Evolutionary conservation across 805 yeast species (phyloP).

Genomic region (Myxozyma neotropica): DNA sequence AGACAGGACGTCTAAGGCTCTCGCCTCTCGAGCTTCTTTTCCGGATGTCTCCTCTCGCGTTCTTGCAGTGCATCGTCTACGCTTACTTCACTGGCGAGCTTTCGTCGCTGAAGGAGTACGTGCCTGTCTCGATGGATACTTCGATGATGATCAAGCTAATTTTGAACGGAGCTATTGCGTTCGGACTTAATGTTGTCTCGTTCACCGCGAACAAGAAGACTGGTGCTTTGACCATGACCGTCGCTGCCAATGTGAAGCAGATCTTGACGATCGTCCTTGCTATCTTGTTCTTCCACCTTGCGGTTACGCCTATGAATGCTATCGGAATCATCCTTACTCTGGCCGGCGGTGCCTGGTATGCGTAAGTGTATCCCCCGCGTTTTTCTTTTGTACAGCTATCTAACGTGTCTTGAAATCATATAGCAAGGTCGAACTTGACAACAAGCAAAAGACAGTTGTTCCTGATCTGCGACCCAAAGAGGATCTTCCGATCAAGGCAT

Average conservation of each 20-base stretch:
- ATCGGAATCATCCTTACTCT: constrained; percentile 37
- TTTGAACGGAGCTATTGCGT: constrained; percentile 38
- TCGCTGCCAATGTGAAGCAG: constrained; percentile 40
- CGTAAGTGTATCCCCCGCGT: constrained; percentile 23
- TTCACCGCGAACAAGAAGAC: constrained; percentile 41
- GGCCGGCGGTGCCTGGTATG: constrained; percentile 40
- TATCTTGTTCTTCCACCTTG: constrained; percentile 38
- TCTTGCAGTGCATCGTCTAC: constrained; percentile 36
- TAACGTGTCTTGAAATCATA: background rate
- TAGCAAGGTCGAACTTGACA: constrained; percentile 33
- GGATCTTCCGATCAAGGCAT: constrained; percentile 22
- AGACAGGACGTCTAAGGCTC: constrained; percentile 38
- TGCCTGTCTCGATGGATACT: constrained; percentile 29
- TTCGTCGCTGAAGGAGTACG: constrained; percentile 24
- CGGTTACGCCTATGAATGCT: constrained; percentile 38
- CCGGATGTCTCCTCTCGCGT: constrained; percentile 40
- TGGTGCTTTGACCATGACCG: constrained; percentile 40
- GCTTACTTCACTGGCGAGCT: constrained; percentile 39
- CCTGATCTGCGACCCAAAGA: constrained; percentile 25
- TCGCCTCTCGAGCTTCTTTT: constrained; percentile 38
- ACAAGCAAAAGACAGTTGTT: constrained; percentile 20
- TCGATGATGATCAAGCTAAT: constrained; percentile 34
- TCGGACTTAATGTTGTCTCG: constrained; percentile 38
- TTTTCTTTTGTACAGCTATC: background rate
- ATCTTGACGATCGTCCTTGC: constrained; percentile 39